These are phyloP conservation scores for Colletotrichum musae DNA, from an alignment of 2,329 filamentous ascomycete genomes.

Conservation along the genomic window DNA sequence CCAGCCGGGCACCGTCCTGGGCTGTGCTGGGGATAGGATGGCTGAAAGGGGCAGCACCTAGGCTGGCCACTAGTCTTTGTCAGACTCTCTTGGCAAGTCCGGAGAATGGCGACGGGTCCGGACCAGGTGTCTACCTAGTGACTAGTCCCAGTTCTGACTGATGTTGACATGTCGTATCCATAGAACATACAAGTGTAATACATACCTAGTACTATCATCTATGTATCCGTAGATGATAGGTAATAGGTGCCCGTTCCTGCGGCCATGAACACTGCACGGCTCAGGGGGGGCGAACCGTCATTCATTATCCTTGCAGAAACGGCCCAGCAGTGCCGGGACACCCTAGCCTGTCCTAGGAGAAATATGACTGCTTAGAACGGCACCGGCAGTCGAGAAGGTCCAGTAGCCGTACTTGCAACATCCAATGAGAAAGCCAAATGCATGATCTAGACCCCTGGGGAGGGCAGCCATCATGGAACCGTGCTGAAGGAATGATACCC, in stretches of 20 bases:
- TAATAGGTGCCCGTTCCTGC: no score
- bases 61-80: conserved; percentile 17
- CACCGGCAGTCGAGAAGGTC: conserved; percentile 3
- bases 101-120: conserved; percentile 8
- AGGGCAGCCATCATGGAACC: not conserved
- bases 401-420: not conserved
- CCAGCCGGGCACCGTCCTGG: not conserved
- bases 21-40: conserved; percentile 3
- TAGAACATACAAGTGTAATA: no score
- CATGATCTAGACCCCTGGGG: no score
- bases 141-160: no score
- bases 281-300: conserved; percentile 3
- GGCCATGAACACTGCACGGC: conserved; percentile 8
- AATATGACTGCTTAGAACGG: not conserved
- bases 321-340: not conserved
- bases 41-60: conserved; percentile 13
- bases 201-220: no score
- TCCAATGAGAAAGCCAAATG: not conserved
- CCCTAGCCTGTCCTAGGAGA: conserved; percentile 4
- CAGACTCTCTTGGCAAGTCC: conserved; percentile 3
- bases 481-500: not conserved
- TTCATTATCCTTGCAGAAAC: conserved; percentile 10
- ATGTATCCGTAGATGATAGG: no score
- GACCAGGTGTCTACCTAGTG: conserved; percentile 1
- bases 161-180: no score